A percentile compares a stretch with the other conserved stretches of the same genome.
Conservation (phyloP, 139 green algal genomes). For the Astrephomene gubernaculifera region DNA sequence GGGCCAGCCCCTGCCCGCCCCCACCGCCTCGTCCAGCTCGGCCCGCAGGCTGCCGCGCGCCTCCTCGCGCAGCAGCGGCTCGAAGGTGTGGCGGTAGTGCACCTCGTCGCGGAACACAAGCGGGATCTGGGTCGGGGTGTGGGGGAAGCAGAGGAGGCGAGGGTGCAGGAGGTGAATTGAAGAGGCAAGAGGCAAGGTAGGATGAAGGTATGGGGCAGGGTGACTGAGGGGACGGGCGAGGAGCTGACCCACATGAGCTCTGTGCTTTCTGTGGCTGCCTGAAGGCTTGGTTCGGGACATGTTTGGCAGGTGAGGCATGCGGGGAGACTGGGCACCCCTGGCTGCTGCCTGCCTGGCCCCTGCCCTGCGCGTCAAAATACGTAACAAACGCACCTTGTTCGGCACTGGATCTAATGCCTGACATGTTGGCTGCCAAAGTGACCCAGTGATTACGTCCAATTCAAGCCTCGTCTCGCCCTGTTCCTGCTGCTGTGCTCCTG, state of each 20-base stretch:
- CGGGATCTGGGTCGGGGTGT: slow-evolving; percentile 43
- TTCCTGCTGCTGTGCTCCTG: not conserved
- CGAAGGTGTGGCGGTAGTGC: slow-evolving; percentile 79
- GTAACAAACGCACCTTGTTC: slow-evolving; percentile 36
- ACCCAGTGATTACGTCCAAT: slow-evolving; percentile 63
- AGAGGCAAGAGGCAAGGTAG: not conserved
- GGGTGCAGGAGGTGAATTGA: not conserved
- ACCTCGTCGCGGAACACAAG: slow-evolving; percentile 51
- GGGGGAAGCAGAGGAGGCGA: not conserved
- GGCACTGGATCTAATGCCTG: slow-evolving; percentile 51
- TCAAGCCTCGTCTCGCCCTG: slow-evolving; percentile 49
- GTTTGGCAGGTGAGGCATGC: no score
- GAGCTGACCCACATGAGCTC: no score
- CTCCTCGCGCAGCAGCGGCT: slow-evolving; percentile 88
- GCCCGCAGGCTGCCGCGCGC: slow-evolving; percentile 67
- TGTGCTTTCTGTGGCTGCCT: no score
- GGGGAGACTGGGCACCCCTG: no score
- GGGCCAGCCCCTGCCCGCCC: slow-evolving; percentile 26
- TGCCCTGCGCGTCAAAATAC: no score
- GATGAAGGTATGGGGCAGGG: not conserved
- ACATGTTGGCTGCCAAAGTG: slow-evolving; percentile 69
- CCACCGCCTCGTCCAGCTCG: slow-evolving; percentile 64
- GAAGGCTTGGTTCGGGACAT: no score
- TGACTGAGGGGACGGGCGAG: not conserved
- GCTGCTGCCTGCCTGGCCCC: no score